Base-by-base conservation (phyloP, 139 green algal species). In the Deuterostichococcus epilithicus region DNA sequence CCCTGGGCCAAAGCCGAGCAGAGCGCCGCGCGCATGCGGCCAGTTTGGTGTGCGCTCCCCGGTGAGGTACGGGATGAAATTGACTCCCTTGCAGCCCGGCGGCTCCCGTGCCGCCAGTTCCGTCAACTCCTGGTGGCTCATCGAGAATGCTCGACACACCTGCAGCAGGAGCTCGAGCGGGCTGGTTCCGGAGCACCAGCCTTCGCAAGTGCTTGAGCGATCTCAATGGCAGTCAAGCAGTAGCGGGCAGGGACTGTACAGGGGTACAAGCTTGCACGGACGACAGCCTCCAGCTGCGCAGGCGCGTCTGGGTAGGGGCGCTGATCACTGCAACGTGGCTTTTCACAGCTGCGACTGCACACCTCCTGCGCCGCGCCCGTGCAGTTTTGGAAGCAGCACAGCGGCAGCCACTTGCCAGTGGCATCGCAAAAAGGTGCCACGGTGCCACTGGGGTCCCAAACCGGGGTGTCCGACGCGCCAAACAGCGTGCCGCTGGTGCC, bases 371-470 rank as follows among this genome's bases (percentile, higher is more conserved):
- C 78, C 3, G 81, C 82, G 0, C 77, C 66, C 0, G 93, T 96
- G 85, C 94, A 98, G 86, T 97, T 98, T 73, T 95, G 86, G 4
- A 88, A 95, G 89, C 93, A 97, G 39, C 95, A 80, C 75, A 97
- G 82, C 0, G 92, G 92, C 74, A 97, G 80, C 82, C 88, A 94
- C 39, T 65, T 39, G 44, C 85, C 93, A 0, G 93, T 92, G 22
- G 90, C 88, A 74, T 96, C 91, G 72, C 85, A 92, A 81, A 98
- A 98, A 34, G 93, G 89, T 59, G 82, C 88, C 32, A 98, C 81
- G 26, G 73, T 77, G 26, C 93, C 90, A 0, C 72, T 89, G 34
- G 81, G 73, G 84, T 97, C 93, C 18, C 90, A 52, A 3, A 97
- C 73, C 1, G 90, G 81, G 1, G 67, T 81, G 45, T 36, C 74